phyloP scores from a whole-genome alignment of 2,329 filamentous ascomycete genomes.

The Alternaria hordeiaustralica region DNA sequence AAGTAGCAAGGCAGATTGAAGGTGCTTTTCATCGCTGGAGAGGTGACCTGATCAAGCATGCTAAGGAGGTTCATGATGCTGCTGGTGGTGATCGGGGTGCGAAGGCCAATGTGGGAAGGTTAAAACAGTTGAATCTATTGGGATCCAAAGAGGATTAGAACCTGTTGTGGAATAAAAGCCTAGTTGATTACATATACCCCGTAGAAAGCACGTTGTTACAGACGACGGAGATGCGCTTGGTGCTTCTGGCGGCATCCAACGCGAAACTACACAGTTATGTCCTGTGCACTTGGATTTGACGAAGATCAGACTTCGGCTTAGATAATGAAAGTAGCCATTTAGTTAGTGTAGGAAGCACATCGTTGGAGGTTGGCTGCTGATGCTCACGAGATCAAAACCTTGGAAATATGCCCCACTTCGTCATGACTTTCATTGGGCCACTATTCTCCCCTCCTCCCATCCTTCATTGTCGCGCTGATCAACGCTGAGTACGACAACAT shows the following conservation, averaged over 20 bases:
- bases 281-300: background rate
- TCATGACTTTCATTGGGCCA: background rate
- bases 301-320: background rate
- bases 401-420: conserved; percentile 13
- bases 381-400: conserved; percentile 10
- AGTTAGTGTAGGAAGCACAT: background rate
- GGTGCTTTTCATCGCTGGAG: conserved; percentile 35
- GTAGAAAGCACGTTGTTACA: background rate
- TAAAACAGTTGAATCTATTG: conserved; percentile 40
- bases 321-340: fast-evolving
- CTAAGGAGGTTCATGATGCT: conserved; percentile 23
- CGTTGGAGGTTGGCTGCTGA: conserved; percentile 6
- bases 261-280: background rate
- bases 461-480: background rate
- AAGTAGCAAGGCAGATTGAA: conserved; percentile 36
- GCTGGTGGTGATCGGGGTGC: conserved; percentile 25
- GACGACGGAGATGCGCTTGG: background rate
- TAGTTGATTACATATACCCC: background rate
- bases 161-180: background rate
- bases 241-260: background rate
- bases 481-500: background rate
- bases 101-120: conserved; percentile 33
- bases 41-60: conserved; percentile 35
- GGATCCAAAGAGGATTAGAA: background rate
- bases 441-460: background rate